Conservation (phyloP, 169 alveolate genomes). For the Eimeria falciformis region DNA sequence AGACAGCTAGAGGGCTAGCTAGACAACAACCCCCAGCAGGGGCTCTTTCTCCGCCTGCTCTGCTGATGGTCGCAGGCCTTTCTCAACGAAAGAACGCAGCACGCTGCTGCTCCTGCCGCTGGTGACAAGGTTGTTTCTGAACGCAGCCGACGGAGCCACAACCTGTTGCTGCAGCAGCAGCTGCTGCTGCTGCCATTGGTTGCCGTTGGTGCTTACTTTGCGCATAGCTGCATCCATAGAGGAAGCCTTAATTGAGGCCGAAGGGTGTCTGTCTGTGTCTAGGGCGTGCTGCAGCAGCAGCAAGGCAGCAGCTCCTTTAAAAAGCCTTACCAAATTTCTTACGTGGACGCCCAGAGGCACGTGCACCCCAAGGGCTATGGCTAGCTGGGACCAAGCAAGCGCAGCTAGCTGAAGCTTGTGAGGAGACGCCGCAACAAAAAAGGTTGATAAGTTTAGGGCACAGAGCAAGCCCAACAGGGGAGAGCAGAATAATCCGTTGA, state of each 20-base stretch:
- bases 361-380: neutral
- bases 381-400: conserved; percentile 8
- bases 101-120: conserved; percentile 17
- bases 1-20: conserved; percentile 25
- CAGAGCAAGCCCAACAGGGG: neutral
- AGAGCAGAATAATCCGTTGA: neutral
- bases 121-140: neutral
- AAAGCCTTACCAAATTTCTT: neutral
- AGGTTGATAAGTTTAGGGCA: neutral
- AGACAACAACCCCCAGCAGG: neutral
- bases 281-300: conserved; percentile 27
- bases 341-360: neutral
- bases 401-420: conserved; percentile 17
- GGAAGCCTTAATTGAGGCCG: neutral
- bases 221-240: neutral
- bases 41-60: conserved; percentile 1
- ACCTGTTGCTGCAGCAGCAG: neutral
- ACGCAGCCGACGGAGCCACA: neutral
- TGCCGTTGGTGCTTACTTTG: neutral
- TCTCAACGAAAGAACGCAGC: neutral
- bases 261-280: neutral
- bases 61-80: neutral
- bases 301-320: neutral
- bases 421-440: neutral
- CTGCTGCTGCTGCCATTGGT: conserved; percentile 25